Base-by-base conservation (phyloP, 805 yeast genomes). In the Ogataea naganishii region DNA sequence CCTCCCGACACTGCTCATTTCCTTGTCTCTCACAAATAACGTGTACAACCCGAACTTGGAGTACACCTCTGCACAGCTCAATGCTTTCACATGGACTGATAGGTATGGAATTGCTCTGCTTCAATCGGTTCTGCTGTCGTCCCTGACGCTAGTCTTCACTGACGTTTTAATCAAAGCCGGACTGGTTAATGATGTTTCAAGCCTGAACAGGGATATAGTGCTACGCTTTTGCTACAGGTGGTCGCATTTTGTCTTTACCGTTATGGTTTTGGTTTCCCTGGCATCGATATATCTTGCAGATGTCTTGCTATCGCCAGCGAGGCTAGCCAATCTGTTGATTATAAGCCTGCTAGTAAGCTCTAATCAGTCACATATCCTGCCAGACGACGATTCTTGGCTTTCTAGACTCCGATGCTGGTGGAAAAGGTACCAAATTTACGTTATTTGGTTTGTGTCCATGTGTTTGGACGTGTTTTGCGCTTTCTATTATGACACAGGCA, bases 1-100 rank as follows among this genome's bases (percentile, higher is more conserved):
- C 1, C 32, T 58, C 7, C 62, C 63, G 10, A 51, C 58, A 1
- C 36, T 58, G 11, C 35, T 50, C 23, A 44, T 51, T 10, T 56
- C 62, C 2, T 38, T 51, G 24, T 45, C 47, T 4, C 34, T 53
- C 10, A 41, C 52, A 7, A 33, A 39, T 25, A 30, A 20, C 25
- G 14, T 18, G 14, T 20, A 17, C 21, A 34, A 23, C n/a, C 27
- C 41, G 3, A 23, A 29, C 20, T 7, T 33, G 29, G 29, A 12
- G 8, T 25, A 25, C 11, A 4, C 17, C 26, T 10, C 25, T 7
- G 19, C 6, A 10, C 29, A 20, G 5, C 16, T 25, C 8, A 23
- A 13, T 5, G 8, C n/a, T 2, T 9, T 25, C 2, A 7, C 26
- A 12, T 31, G 33, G n/a, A n/a, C 25, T n/a, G 36, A 35, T 5